Conservation (phyloP, 257 asterid species). For the Primulina tabacum region DNA sequence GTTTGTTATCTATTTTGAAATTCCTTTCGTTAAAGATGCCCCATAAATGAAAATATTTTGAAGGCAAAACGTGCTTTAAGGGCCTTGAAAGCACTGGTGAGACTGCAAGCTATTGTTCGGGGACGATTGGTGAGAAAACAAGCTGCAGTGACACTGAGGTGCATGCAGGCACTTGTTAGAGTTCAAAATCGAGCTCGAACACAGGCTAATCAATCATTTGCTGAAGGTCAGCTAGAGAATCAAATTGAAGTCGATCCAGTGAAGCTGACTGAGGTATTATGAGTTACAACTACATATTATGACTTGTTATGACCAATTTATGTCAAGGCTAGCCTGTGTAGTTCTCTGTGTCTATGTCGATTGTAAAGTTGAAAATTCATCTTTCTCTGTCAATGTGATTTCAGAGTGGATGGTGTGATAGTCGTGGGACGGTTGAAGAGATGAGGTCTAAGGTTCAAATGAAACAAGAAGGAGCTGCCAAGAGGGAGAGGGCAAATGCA, state of each 20-base stretch:
- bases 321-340: neutral
- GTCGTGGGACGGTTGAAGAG: conserved; percentile 66
- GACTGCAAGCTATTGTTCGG: conserved; percentile 89
- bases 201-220: conserved; percentile 39
- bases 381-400: neutral
- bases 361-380: neutral
- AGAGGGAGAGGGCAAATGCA: conserved; percentile 81
- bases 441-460: conserved; percentile 67
- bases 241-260: conserved; percentile 34
- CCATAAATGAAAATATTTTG: conserved; percentile 1
- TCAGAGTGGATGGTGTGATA: conserved; percentile 86
- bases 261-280: conserved; percentile 61
- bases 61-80: conserved; percentile 92
- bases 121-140: conserved; percentile 79
- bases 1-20: neutral
- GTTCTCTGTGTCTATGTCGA: neutral
- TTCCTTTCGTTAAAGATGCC: neutral
- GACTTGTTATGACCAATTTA: neutral
- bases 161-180: conserved; percentile 88
- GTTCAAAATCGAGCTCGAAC: conserved; percentile 80
- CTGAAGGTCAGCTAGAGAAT: conserved; percentile 28
- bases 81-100: conserved; percentile 80
- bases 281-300: neutral
- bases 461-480: conserved; percentile 82
- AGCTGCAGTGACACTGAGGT: conserved; percentile 75